Base-by-base conservation (phyloP, 495 filamentous ascomycete species). In the Haplographium delicatum region DNA sequence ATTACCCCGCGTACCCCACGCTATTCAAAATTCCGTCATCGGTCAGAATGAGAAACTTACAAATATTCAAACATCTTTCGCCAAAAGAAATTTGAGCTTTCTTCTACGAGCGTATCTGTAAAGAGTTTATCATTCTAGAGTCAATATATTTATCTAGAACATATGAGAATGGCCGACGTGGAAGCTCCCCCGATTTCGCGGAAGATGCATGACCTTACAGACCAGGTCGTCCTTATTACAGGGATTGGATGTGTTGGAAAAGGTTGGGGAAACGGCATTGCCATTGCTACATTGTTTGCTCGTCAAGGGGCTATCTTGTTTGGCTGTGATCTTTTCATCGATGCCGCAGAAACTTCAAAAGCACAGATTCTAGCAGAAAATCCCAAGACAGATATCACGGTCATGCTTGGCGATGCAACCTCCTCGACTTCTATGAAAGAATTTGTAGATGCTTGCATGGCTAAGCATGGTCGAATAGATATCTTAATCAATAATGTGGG, bases 401-500 rank as follows among this genome's bases (percentile, higher is more conserved):
- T 73, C 18, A 56, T 68, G 24, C 34, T 64, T 23, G 69, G 67
- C 1, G 68, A 79, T 57, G 74, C 71, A 22, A 78, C 74, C n/a
- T 64, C 63, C 22, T 64, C 65, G 1, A 37, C 46, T 0, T 69
- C 72, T 9, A 66, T 74, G 13, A 58, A 72, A 46, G 59, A 56
- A 7, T 61, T 80, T 0, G 68, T 79, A 0, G 68, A 75, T 18
- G 57, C 58, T 1, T 77, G 73, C 51, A 62, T 78, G 53, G 55
- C 43, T 5, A 71, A 67, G 28, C 62, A 79, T 46, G 73, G 72
- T 24, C 64, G 75, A 1, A 76, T 81, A 15, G 76, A 81, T 50
- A 75, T 81, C 30, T 65, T 81, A 4, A 62, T 80, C 10, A 79
- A 78, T 53, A 79, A 78, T 49, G 76, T 80, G 0, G 78, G 75